phyloP scores from a whole-genome alignment of 2,329 filamentous ascomycete species.

The Epichloe sp. region DNA sequence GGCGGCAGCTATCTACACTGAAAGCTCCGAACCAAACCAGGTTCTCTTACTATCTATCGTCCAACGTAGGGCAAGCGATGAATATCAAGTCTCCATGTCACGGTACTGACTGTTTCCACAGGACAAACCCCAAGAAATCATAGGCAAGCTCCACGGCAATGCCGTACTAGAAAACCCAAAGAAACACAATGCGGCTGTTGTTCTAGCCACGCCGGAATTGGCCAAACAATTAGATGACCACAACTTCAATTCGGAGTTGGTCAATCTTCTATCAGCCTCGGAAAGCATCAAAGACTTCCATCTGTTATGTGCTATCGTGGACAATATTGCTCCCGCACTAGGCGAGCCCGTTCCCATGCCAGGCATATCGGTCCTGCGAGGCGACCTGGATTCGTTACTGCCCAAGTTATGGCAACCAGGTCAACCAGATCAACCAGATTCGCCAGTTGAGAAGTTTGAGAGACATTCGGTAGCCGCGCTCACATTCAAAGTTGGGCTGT shows the following conservation, averaged over 20 bases:
- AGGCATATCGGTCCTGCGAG: conserved; percentile 41
- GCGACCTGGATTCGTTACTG: conserved; percentile 26
- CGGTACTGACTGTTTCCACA: not conserved
- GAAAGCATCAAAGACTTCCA: conserved; percentile 26
- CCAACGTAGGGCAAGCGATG: conserved; percentile 1
- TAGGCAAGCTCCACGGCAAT: conserved; percentile 11
- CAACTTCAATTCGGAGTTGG: conserved; percentile 28
- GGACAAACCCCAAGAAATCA: conserved; percentile 9
- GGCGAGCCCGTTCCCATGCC: conserved; percentile 18
- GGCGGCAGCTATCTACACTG: conserved; percentile 8
- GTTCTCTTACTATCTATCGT: conserved; percentile 12
- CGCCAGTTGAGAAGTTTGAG: conserved; percentile 15
- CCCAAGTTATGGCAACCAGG: conserved; percentile 30
- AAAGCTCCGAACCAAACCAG: conserved; percentile 8
- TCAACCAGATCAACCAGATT: conserved; percentile 13
- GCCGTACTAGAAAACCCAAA: conserved; percentile 15
- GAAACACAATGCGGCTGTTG: conserved; percentile 29
- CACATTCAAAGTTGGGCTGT: conserved; percentile 25
- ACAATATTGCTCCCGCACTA: conserved; percentile 32
- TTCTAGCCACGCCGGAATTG: conserved; percentile 36
- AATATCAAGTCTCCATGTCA: not conserved
- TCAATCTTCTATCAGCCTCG: conserved; percentile 32
- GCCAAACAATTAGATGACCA: conserved; percentile 34
- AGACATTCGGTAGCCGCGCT: conserved; percentile 27
- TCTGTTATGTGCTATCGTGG: conserved; percentile 42